Percentiles rank a stretch among this genome's conserved stretches.
Evolutionary conservation across 2,329 filamentous ascomycete genomes (phyloP).

Genomic region (Pestalotiopsis sp.): DNA sequence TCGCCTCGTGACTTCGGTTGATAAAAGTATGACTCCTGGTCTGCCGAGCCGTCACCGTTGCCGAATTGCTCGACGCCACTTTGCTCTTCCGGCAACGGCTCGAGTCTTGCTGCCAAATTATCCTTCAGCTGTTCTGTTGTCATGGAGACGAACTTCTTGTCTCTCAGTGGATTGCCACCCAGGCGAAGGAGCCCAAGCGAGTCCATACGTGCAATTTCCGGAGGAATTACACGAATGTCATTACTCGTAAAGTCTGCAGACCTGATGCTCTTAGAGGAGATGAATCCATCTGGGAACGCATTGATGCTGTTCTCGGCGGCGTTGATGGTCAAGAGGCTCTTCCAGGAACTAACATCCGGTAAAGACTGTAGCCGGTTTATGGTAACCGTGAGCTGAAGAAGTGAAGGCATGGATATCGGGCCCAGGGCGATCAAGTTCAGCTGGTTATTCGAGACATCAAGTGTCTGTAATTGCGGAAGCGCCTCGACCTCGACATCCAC

Average conservation of each 20-base stretch:
- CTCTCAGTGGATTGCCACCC: constrained; percentile 85
- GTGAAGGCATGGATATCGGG: constrained; percentile 65
- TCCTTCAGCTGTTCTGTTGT: constrained; percentile 80
- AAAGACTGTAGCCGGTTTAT: constrained; percentile 77
- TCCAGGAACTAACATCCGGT: constrained; percentile 76
- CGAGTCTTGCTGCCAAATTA: constrained; percentile 67
- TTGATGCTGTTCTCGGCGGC: constrained; percentile 82
- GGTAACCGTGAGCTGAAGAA: constrained; percentile 76
- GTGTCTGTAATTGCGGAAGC: constrained; percentile 67
- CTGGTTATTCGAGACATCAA: constrained; percentile 80
- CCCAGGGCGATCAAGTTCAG: constrained; percentile 58
- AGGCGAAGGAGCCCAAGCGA: constrained; percentile 74
- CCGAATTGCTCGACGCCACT: constrained; percentile 25
- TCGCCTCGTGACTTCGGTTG: constrained; percentile 17
- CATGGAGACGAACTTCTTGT: constrained; percentile 84
- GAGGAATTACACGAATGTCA: constrained; percentile 74
- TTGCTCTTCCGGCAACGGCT: constrained; percentile 48
- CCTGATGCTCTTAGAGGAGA: constrained; percentile 66
- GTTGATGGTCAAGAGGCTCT: constrained; percentile 70
- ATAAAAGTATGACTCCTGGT: constrained; percentile 27
- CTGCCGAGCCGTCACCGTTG: constrained; percentile 28
- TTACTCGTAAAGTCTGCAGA: constrained; percentile 86
- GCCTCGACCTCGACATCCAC: constrained; percentile 63
- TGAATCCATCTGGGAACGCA: constrained; percentile 76
- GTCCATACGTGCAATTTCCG: constrained; percentile 79